Evolutionary conservation across 2,329 filamentous ascomycete species (phyloP).

Genomic region (Byssochlamys sp.): DNA sequence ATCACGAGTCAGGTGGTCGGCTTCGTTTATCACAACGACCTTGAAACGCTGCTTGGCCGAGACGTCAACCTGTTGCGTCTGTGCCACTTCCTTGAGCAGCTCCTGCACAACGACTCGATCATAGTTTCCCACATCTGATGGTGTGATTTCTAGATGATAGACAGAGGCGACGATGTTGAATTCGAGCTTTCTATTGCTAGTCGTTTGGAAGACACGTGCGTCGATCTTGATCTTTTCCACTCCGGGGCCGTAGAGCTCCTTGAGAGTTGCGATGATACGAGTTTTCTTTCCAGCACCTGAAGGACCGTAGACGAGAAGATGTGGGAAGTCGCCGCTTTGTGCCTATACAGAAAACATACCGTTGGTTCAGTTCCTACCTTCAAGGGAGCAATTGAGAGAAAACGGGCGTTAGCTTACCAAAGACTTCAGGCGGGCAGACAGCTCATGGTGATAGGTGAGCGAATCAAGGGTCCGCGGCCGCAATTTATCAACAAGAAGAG

Average conservation of each 20-base stretch:
- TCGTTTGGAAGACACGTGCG: constrained; percentile 89
- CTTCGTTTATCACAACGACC: constrained; percentile 98
- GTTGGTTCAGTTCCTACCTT: constrained; percentile 4
- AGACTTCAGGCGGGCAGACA: constrained; percentile 77
- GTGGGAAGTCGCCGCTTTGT: constrained; percentile 92
- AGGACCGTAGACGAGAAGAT: constrained; percentile 91
- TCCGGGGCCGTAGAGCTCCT: constrained; percentile 87
- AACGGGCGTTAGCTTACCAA: constrained; percentile 50
- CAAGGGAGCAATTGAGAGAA: background rate
- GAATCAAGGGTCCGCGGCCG: constrained; percentile 43
- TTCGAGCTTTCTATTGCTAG: constrained; percentile 90
- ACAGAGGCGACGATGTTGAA: constrained; percentile 97
- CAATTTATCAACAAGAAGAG: constrained; percentile 56
- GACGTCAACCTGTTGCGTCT: constrained; percentile 97
- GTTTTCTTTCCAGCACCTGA: constrained; percentile 98
- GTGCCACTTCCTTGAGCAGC: constrained; percentile 90
- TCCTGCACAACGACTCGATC: constrained; percentile 94
- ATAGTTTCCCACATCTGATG: constrained; percentile 90
- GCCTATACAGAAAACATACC: constrained; percentile 48
- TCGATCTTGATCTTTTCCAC: constrained; percentile 99
- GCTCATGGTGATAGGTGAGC: constrained; percentile 77
- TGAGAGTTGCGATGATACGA: constrained; percentile 84
- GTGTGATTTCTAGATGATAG: constrained; percentile 97
- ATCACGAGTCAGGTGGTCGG: constrained; percentile 85
- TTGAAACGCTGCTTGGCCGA: constrained; percentile 88